Evolutionary conservation across 2,329 filamentous ascomycete species (phyloP), one percentile per base, ranked within the genome.

Genomic region (Didymella exigua): DNA sequence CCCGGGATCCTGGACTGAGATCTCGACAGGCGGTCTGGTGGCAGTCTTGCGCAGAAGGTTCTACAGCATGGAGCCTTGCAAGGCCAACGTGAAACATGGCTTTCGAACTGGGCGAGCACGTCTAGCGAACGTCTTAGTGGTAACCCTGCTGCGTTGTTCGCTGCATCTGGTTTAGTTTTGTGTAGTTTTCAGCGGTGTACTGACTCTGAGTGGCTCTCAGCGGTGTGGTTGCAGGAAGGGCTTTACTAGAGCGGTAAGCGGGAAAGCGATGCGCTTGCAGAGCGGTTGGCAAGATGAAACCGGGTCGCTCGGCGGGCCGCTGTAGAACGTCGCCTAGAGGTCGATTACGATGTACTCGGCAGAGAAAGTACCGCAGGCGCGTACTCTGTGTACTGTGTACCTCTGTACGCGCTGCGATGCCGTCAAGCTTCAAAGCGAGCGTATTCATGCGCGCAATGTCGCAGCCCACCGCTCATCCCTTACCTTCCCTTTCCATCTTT

Each of bases 231-330:
- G 65, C 59, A 65, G 60, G 61, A 52, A 52, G 43, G 54, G 59
- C 54, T 60, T 47, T 56, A 57, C 66, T 38, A 53, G 63, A 59
- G 42, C 37, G 60, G 64, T 54, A 66, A 55, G 58, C 58, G 46
- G 55, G 44, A 50, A 45, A 67, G 69, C 69, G 65, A 71, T 47
- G 69, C 71, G 71, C 72, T 67, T 70, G 66, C 66, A 64, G 56
- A 56, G 71, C 70, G 71, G 69, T 61, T 73, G 68, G 71, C 54
- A 61, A 69, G 62, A 59, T 73, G 71, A 73, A 75, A 75, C 72
- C 65, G 65, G 66, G 62, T 50, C 23, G 46, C 47, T 55, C 52
- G 52, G 52, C 52, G 52, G 52, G 41, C 52, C 52, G 52, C 47
- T 50, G 52, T 50, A 50, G 46, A 50, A 55, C 46, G 18, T 46